Conservation (phyloP, 805 yeast species). For the Wickerhamiella occidentalis region DNA sequence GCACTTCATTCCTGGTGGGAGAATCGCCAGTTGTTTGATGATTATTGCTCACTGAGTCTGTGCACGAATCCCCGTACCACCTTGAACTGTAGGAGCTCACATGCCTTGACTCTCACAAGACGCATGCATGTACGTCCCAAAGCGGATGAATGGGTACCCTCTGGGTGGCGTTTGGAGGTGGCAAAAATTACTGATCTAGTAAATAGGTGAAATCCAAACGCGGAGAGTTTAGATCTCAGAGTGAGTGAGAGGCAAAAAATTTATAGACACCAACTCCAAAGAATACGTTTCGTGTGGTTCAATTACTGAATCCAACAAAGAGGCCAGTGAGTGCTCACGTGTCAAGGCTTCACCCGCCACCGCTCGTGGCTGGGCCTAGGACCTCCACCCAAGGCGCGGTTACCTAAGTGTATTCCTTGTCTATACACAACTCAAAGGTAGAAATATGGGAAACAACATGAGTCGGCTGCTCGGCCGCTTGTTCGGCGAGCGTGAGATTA, state of each 20-base stretch:
- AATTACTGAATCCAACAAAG: too few species aligned
- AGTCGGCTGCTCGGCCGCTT: conserved; percentile 32
- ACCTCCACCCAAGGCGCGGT: background rate
- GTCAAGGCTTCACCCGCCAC: background rate
- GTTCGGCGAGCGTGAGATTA: conserved; percentile 43
- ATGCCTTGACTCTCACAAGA: too few species aligned
- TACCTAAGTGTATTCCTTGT: background rate
- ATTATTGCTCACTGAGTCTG: too few species aligned
- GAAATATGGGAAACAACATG: conserved; percentile 27
- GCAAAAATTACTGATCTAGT: background rate
- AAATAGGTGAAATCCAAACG: background rate
- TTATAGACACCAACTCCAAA: too few species aligned
- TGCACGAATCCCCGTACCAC: too few species aligned
- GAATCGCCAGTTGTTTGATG: too few species aligned
- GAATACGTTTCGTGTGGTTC: too few species aligned
- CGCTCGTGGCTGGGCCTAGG: background rate
- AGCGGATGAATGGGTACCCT: too few species aligned
- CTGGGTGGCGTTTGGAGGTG: too few species aligned
- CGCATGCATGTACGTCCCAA: too few species aligned
- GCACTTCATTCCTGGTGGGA: too few species aligned
- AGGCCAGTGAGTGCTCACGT: background rate
- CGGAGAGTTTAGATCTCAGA: background rate
- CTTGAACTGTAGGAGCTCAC: too few species aligned
- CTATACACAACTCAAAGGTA: background rate
- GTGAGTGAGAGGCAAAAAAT: background rate